Percentiles rank a stretch among this genome's conserved stretches.
Conservation (phyloP, 371 early-diverging fungal genomes). For the Mucor circinelloides region DNA sequence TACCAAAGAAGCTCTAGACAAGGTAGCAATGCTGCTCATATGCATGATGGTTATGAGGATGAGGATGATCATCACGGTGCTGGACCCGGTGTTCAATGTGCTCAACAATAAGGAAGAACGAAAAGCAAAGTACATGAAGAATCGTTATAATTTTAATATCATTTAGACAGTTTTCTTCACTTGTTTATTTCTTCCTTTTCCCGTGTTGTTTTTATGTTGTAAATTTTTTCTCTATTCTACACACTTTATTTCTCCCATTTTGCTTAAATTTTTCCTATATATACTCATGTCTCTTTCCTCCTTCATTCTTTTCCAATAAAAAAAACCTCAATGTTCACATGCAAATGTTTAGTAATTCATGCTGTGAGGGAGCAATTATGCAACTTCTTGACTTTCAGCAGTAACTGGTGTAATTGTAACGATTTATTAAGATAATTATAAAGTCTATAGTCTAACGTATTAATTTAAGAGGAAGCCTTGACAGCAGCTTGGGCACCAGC, state of each 20-base stretch:
- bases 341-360: neutral
- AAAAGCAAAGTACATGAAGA: neutral
- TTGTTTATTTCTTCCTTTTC: neutral
- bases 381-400: no score
- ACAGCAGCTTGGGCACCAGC: conserved; percentile 22
- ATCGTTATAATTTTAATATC: neutral
- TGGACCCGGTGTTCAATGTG: conserved; percentile 92
- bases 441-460: neutral
- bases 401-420: no score
- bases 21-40: conserved; percentile 44
- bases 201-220: neutral
- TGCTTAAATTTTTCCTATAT: neutral
- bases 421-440: no score
- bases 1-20: conserved; percentile 59
- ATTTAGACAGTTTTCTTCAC: neutral
- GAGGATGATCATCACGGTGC: conserved; percentile 67
- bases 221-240: neutral
- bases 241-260: neutral
- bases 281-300: neutral
- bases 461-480: neutral
- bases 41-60: conserved; percentile 70
- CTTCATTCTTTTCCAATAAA: neutral
- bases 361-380: no score
- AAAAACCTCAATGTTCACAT: no score
- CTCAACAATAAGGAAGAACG: conserved; percentile 75